A percentile compares a stretch with the other conserved stretches of the same genome.
phyloP scores from a whole-genome alignment of 768 basidiomycete genomes.

The Coprinopsis sp. region DNA sequence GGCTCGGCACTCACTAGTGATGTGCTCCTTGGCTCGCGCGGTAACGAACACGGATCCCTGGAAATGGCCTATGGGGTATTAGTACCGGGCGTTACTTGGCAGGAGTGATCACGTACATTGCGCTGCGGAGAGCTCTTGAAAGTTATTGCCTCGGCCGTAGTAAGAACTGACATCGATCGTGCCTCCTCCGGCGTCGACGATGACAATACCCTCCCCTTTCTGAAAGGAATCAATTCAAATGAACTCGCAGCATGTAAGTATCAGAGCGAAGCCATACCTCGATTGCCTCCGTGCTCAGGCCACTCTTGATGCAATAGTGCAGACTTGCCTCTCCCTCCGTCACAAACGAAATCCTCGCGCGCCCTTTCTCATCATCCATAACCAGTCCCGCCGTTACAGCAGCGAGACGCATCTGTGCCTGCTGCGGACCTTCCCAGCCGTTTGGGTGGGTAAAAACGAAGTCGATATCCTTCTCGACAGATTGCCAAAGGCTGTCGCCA shows the following conservation, averaged over 20 bases:
- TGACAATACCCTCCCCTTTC: conserved; percentile 40
- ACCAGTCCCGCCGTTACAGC: conserved; percentile 49
- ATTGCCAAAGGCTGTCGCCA: conserved; percentile 40
- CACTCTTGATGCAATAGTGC: conserved; percentile 48
- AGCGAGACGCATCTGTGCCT: conserved; percentile 47
- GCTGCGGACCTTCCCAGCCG: conserved; percentile 57
- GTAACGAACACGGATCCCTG: conserved; percentile 46
- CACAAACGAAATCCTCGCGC: conserved; percentile 42
- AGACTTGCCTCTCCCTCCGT: conserved; percentile 60
- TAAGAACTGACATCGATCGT: conserved; percentile 57
- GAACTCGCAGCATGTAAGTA: neutral
- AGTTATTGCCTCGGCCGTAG: conserved; percentile 16
- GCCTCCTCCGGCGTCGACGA: conserved; percentile 59
- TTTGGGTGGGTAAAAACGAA: conserved; percentile 57
- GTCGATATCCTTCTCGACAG: conserved; percentile 36
- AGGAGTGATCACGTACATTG: conserved; percentile 24
- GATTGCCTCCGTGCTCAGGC: conserved; percentile 32
- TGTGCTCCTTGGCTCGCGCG: conserved; percentile 28
- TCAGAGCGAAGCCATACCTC: conserved; percentile 15
- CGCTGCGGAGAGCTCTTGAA: conserved; percentile 39
- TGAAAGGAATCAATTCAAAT: conserved; percentile 12
- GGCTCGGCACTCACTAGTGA: conserved; percentile 25
- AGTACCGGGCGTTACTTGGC: neutral
- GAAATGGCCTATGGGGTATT: conserved; percentile 31
- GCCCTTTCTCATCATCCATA: conserved; percentile 28